Evolutionary conservation across 192 early-diverging fungal species (phyloP), one percentile per base, ranked within the genome.

Genomic region (Podila horticola): DNA sequence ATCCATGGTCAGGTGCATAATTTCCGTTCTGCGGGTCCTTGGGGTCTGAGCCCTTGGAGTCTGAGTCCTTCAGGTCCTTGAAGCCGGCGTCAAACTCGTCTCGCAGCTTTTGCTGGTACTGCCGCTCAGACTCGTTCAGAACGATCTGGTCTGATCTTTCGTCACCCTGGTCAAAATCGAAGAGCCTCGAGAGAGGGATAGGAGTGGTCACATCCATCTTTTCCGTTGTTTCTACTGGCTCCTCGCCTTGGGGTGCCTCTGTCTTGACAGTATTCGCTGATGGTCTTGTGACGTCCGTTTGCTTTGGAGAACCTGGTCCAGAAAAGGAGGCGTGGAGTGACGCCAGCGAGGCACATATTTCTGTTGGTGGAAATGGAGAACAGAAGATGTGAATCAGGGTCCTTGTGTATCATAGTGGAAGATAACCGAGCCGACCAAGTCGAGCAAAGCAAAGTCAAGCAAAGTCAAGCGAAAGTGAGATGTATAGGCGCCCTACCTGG

Each of bases 31-130:
- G 52, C 9, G 9, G 26, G n/a, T 34, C 30, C 49, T n/a, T 13
- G 34, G 33, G n/a, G 11, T 30, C 61, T 38, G 26, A 33, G 13
- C 13, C 69, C 29, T 67, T 34, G 20, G 45, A 24, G 26, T 36
- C 58, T 20, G 65, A 26, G 20, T 51, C 71, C 20, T 69, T 34
- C 30, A 81, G 58, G 29, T 73, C 71, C 38, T 72, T 50, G 59
- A 79, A 79, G 20, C 68, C 76, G 26, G 76, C 76, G 10, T 79
- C 76, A 59, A 79, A 79, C 49, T 79, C 76, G 24, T 79, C 75
- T 33, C 69, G 30, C 0, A 79, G 75, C 28, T 79, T 79, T 58
- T 67, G 49, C 30, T 72, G 66, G 33, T 81, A 72, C 34, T 81
- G 71, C 29, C 71, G 29, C 22, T 73, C 71, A 15, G 77, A 72